Percentiles rank a stretch among this genome's conserved stretches.
phyloP scores from a whole-genome alignment of 1,284 basidiomycete species.

The Papiliotrema nemorosa region DNA sequence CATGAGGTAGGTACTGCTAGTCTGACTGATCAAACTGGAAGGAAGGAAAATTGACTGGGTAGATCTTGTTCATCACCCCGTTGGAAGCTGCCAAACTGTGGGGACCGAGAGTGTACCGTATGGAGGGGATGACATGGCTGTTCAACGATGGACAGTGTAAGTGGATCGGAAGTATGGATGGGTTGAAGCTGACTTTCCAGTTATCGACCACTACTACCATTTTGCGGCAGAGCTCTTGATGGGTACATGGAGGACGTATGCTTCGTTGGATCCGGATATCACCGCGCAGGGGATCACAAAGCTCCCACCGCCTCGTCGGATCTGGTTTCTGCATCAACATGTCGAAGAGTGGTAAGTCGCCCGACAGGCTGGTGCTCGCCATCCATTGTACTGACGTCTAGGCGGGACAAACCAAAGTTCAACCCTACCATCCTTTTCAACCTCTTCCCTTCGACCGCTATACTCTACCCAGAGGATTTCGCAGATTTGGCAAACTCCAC shows the following conservation, averaged over 20 bases:
- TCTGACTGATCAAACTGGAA: not conserved
- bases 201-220: constrained; percentile 56
- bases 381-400: constrained; percentile 5
- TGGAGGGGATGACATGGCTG: constrained; percentile 63
- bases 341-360: constrained; percentile 37
- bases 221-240: constrained; percentile 23
- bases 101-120: constrained; percentile 62
- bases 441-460: constrained; percentile 50
- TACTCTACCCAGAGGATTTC: constrained; percentile 69
- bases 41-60: not conserved
- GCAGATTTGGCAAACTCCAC: constrained; percentile 52
- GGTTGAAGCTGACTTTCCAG: constrained; percentile 26
- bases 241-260: constrained; percentile 44
- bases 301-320: constrained; percentile 36
- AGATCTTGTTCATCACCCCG: constrained; percentile 55
- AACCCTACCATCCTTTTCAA: constrained; percentile 44
- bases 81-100: constrained; percentile 61
- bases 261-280: constrained; percentile 45
- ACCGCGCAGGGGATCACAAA: constrained; percentile 32
- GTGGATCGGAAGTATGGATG: constrained; percentile 8
- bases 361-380: not conserved
- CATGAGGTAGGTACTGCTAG: constrained; percentile 55
- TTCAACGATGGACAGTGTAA: constrained; percentile 50
- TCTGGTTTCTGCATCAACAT: constrained; percentile 46
- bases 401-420: constrained; percentile 47